Base-by-base conservation (phyloP, 768 basidiomycete species). In the Rubroboletus pulcherrimus region DNA sequence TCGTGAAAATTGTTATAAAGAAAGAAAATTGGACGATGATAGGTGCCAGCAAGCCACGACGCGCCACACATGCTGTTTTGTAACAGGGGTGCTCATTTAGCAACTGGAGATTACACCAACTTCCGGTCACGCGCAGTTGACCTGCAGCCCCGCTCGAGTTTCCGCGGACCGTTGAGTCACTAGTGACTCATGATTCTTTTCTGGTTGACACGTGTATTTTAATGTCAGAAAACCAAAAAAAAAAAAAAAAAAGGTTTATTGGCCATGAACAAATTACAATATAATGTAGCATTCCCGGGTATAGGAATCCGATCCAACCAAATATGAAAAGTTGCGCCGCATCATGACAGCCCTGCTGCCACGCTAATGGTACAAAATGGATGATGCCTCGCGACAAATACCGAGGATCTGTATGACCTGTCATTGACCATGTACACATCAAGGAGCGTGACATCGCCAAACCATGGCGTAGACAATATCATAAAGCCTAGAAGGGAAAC, bases 291-390 rank as follows among this genome's bases (percentile, higher is more conserved):
- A 43, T 37, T 43, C 24, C 49, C 30, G 17, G 19, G 41, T 31
- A 47, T 39, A 34, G 35, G 12, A 41, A 26, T 41, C 37, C 11
- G 51, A 59, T 56, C 43, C 60, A 30, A 47, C 54, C 37, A 5
- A 44, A 14, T 49, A 53, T 43, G 44, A 55, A 47, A 53, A 49
- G 54, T n/a, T 37, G 37, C 31, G 34, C n/a, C 37, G 15, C 37
- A 37, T 42, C 41, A 33, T 31, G 46, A 37, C 64, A 63, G 63
- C 55, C 42, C 64, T 45, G 55, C 59, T 56, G 59, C 35, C 55
- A 55, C 33, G 52, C 54, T 63, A 59, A 51, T 55, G 44, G 37
- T 68, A 67, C 61, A 69, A 35, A 37, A 52, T 35, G 35, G 42
- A 39, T 57, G 29, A 54, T 30, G 53, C 39, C 35, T 44, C 35